Evolutionary conservation across 192 early-diverging fungal genomes (phyloP).

Genomic region (Physocladia obscura): DNA sequence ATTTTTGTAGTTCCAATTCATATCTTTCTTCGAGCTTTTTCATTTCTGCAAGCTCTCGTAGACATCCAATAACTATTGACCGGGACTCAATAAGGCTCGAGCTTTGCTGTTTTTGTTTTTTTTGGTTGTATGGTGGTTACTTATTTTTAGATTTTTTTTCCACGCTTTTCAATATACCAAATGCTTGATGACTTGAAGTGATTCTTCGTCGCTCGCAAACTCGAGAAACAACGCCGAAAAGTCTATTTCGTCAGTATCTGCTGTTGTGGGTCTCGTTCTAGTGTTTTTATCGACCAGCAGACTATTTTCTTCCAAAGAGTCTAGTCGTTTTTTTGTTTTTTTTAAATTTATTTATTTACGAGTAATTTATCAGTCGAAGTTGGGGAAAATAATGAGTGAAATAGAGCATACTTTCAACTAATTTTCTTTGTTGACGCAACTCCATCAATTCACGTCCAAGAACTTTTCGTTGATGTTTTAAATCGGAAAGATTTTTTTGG

Average conservation of each 20-base stretch:
- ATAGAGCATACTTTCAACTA: not conserved
- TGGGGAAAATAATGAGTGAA: too few species aligned
- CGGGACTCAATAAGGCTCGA: conserved; percentile 15
- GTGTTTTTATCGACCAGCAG: not conserved
- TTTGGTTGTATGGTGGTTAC: not conserved
- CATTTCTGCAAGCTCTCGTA: conserved; percentile 13
- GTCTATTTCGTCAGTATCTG: conserved; percentile 16
- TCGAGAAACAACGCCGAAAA: conserved; percentile 17
- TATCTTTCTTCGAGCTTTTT: not conserved
- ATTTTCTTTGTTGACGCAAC: conserved; percentile 14
- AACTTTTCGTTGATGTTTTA: conserved; percentile 4
- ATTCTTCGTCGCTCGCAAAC: conserved; percentile 17
- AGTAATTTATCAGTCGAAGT: too few species aligned
- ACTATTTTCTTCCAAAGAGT: conserved; percentile 3
- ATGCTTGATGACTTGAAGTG: conserved; percentile 1
- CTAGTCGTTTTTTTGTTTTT: not conserved
- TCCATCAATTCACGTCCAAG: not conserved
- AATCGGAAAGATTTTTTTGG: not conserved
- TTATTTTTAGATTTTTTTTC: not conserved
- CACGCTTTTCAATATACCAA: conserved; percentile 20
- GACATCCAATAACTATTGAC: conserved; percentile 11
- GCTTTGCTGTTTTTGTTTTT: not conserved
- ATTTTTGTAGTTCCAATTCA: conserved; percentile 3
- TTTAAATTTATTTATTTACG: not conserved
- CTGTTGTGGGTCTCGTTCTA: not conserved